Base-by-base conservation (phyloP, 2,329 filamentous ascomycete species). In the Ambrosiella xylebori region DNA sequence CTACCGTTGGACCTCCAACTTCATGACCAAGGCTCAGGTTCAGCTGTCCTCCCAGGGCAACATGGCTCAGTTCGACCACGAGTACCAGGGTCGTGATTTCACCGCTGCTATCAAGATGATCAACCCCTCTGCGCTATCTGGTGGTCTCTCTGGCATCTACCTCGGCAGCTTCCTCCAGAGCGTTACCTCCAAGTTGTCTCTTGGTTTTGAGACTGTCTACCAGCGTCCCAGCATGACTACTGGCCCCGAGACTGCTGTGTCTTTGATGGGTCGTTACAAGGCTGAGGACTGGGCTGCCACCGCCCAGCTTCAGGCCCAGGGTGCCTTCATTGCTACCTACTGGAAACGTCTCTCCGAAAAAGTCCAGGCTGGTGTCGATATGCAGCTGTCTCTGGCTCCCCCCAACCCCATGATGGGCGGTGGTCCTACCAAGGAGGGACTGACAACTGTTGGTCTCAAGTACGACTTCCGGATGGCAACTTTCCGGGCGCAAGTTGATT, bases 381-480 rank as follows among this genome's bases (percentile, higher is more conserved):
- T 95, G 77, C 95, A 89, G 71, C 78, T 98, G 61, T 85, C 90
- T 63, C 85, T 95, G 64, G 82, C 82, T 38, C 76, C 80, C 36
- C 76, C 80, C 58, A 73, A 75, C 56, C 80, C 79, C 56, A 79
- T 81, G 62, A 74, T 87, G 71, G 89, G 93, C 82, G 88, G 88
- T 66, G 82, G 82, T 52, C 70, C 84, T 57, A 80, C 84, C 70
- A 91, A 89, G 71, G 90, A 98, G 71, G 93, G 93, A 58, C 79
- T 88, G 61, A 90, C 94, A 57, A 88, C 90, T 57, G 79, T 97
- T 66, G 93, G 91, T 66, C 88, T 89, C 69, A 98, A 98, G 74
- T 98, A 98, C 74, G 91, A 96, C 71, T 98, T 98, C 81, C 82
- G 88, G 68, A 87, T 89, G 74, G 93, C 88, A 58, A 93, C 88